Evolutionary conservation across 163 green algal genomes (phyloP).

Genomic region (Scenedesmus sp.): DNA sequence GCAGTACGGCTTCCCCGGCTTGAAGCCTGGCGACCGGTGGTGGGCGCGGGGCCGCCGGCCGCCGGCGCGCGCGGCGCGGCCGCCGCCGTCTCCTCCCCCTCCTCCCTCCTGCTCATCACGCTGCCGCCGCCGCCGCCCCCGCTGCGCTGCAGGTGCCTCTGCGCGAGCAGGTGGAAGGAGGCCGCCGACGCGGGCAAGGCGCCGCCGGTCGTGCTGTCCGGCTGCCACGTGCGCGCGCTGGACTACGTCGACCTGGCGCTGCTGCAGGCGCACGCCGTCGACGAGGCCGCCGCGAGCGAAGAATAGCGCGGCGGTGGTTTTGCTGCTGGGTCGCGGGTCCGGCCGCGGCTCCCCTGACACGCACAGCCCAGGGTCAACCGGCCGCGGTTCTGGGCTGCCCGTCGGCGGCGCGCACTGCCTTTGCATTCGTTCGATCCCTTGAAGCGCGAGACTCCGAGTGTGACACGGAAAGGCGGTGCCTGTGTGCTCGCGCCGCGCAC

Average conservation of each 20-base stretch:
- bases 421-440: no score
- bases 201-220: constrained; percentile 44
- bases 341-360: background rate
- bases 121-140: background rate
- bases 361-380: background rate
- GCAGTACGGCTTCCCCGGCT: constrained; percentile 58
- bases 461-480: no score
- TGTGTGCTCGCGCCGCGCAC: no score
- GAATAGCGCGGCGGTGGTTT: background rate
- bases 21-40: constrained; percentile 65
- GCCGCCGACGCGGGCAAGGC: constrained; percentile 34
- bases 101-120: background rate
- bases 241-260: constrained; percentile 34
- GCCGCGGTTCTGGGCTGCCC: no score
- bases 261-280: constrained; percentile 27
- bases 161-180: constrained; percentile 42
- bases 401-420: no score
- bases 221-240: constrained; percentile 32
- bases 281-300: constrained; percentile 4
- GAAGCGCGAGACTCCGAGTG: no score
- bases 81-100: background rate
- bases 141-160: no score
- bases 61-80: background rate
- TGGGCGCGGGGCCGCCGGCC: constrained; percentile 45
- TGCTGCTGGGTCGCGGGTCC: background rate